Conservation (phyloP, 371 early-diverging fungal species). For the Conidiobolus incongruus region DNA sequence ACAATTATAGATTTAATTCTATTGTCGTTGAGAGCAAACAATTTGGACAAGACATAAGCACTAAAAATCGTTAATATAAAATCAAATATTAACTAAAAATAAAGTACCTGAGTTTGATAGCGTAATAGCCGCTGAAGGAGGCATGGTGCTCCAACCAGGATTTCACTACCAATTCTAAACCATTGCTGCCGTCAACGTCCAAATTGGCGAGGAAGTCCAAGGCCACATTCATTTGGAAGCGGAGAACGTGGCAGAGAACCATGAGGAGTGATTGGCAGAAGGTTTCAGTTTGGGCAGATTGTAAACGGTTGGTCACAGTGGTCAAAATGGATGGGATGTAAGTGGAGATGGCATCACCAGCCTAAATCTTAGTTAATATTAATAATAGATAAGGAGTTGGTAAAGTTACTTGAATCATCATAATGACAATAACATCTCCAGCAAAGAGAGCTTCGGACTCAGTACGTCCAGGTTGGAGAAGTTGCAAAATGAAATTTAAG, state of each 20-base stretch:
- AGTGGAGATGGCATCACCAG: no score
- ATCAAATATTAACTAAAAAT: not conserved
- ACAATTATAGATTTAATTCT: constrained; percentile 38
- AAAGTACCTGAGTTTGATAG: constrained; percentile 44
- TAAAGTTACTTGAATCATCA: no score
- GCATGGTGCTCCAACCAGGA: constrained; percentile 56
- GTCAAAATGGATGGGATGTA: no score
- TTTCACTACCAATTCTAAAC: constrained; percentile 37
- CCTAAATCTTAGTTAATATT: no score
- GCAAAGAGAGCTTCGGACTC: no score
- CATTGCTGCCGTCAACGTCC: constrained; percentile 24
- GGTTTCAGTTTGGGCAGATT: not conserved
- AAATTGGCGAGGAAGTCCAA: constrained; percentile 33
- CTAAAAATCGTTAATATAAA: constrained; percentile 13
- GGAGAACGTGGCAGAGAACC: constrained; percentile 64
- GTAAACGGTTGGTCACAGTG: not conserved
- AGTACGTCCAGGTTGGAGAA: no score
- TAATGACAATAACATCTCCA: no score
- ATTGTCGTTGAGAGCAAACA: constrained; percentile 38
- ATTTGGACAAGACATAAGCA: constrained; percentile 49
- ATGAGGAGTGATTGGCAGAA: constrained; percentile 43
- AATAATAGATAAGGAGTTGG: no score
- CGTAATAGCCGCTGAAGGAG: constrained; percentile 48
- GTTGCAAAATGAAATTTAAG: no score
- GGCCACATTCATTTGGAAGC: constrained; percentile 38